Evolutionary conservation across 805 yeast genomes (phyloP).

Genomic region (Wickerhamomyces bisporus): DNA sequence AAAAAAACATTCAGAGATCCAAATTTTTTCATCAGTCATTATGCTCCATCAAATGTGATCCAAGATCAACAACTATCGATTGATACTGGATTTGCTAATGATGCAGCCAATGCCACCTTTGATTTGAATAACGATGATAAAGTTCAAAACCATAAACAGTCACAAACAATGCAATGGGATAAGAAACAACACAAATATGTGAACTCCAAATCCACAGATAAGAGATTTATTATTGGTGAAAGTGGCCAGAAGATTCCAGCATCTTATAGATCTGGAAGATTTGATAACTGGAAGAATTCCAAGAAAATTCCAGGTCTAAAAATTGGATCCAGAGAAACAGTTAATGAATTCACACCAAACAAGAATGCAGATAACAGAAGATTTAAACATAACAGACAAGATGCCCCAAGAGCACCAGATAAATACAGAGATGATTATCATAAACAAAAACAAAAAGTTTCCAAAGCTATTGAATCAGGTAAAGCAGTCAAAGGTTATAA

Average conservation of each 20-base stretch:
- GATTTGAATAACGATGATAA: slow-evolving; percentile 79
- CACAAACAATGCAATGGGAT: slow-evolving; percentile 82
- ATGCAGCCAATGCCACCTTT: slow-evolving; percentile 81
- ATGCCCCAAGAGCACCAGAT: slow-evolving; percentile 90
- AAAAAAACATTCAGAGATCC: slow-evolving; percentile 67
- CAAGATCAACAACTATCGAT: slow-evolving; percentile 74
- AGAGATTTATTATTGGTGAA: slow-evolving; percentile 89
- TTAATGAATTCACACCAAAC: slow-evolving; percentile 26
- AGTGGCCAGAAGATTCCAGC: slow-evolving; percentile 93
- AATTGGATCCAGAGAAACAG: slow-evolving; percentile 50
- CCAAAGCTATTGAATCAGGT: slow-evolving; percentile 75
- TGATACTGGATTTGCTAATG: slow-evolving; percentile 66
- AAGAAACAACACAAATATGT: slow-evolving; percentile 86
- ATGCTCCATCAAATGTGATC: slow-evolving; percentile 72
- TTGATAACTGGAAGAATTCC: slow-evolving; percentile 84
- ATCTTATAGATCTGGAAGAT: slow-evolving; percentile 82
- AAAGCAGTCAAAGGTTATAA: slow-evolving; percentile 57
- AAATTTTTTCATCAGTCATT: slow-evolving; percentile 77
- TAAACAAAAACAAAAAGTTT: slow-evolving; percentile 75
- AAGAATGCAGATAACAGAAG: slow-evolving; percentile 35
- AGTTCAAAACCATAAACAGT: slow-evolving; percentile 59
- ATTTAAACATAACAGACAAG: slow-evolving; percentile 67
- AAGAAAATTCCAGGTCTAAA: slow-evolving; percentile 49
- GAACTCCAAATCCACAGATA: slow-evolving; percentile 71
- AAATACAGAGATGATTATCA: slow-evolving; percentile 82